Base-by-base conservation (phyloP, 306 rosid species). In the Canavalia ensiformis region DNA sequence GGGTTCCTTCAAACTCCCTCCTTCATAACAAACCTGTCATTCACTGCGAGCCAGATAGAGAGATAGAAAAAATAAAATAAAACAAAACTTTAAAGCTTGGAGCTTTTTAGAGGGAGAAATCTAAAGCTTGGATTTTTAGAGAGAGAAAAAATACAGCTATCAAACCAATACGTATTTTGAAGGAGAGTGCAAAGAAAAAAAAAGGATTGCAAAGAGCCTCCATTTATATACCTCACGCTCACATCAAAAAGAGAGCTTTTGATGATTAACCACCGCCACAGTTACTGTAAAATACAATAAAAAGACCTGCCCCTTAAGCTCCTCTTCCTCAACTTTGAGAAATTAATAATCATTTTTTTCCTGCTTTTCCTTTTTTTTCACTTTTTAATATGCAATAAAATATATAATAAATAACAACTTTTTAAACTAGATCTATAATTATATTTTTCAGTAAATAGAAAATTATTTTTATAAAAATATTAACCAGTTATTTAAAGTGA, bases 231-330 rank as follows among this genome's bases (percentile, higher is more conserved):
- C 93, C 91, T 92, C 98, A 90, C 89, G 92, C 97, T 81, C 87
- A 64, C 98, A 89, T 91, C 0, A 92, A 95, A 91, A 90, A 77
- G 80, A 87, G 94, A 80, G 97, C 95, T 91, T 75, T 91, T 84
- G 91, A 93, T 95, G 98, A 95, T 92, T 95, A 92, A 93, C 97
- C 97, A 89, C 96, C 96, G 93, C 90, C 94, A 83, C 89, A 87
- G 90, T 89, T 13, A 81, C 89, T 45, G 88, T 82, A 85, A 77
- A 82, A 84, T 2, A 88, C 33, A 68, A 79, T 77, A 82, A 33
- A 60, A 47, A 37, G 31, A 82, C 82, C 59, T 58, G 62, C 81
- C 85, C 83, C 79, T 39, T 50, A 80, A 80, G 80, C 84, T 76
- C 55, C 4, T 64, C 74, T 55, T 69, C 83, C 65, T 74, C 49